Evolutionary conservation across 371 early-diverging fungal genomes (phyloP), one percentile per base, ranked within the genome.

Genomic region (Rhizomucor miehei): DNA sequence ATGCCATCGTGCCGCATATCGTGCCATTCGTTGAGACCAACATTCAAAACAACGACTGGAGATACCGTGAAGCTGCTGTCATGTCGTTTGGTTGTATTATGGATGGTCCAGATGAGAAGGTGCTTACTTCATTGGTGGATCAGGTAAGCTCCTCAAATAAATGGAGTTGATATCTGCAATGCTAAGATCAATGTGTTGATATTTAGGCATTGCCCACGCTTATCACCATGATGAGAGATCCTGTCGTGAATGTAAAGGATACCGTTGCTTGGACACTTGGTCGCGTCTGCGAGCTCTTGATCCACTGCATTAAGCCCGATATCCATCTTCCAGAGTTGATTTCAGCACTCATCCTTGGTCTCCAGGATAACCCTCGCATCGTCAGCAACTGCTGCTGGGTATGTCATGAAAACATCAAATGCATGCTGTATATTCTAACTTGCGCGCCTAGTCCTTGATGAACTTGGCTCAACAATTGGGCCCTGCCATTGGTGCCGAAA

Each of bases 51-150:
- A 57, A 68, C 6, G 90, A 95, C 62, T 98, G 98, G 98, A 84
- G 87, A 60, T 86, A 79, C 67, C 89, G 95, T 57, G 97, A 97
- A 63, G 96, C 97, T 11, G 92, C 97, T 20, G 90, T 97, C 43
- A 95, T 95, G 94, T 93, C 97, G 0, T 97, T 97, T 65, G 98
- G 97, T 11, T 93, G 94, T 0, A 95, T 98, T 57, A 66, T 98
- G 56, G 94, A 97, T 37, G 98, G 98, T 2, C 95, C 97, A 14
- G 77, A 86, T 4, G 69, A 77, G 3, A 62, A 57, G 1, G 69
- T 84, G 11, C 69, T 97, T 35, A 67, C 67, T 2, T 86, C 88
- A 13, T 75, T 96, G 17, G 90, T 94, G 16, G 70, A 83, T 43
- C 88, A 90, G 46, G 71, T 71, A 51, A 50, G 25, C 29, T 29